phyloP scores from a whole-genome alignment of 1,284 basidiomycete genomes.

The Neonothopanus nambi region DNA sequence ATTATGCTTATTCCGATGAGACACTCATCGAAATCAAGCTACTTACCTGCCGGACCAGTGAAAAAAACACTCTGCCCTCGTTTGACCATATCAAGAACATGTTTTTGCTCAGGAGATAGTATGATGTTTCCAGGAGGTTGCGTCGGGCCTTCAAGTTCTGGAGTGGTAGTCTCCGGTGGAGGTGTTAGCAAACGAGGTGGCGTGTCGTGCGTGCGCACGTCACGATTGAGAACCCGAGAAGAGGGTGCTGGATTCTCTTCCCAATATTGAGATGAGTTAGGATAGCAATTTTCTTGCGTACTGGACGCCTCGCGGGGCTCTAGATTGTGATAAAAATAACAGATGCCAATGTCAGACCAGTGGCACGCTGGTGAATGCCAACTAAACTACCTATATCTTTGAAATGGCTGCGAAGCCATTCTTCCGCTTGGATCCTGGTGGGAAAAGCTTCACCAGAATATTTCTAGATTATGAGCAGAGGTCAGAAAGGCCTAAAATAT shows the following conservation, averaged over 20 bases:
- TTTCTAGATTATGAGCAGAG: no score
- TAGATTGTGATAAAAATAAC: not conserved
- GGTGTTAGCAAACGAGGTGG: not conserved
- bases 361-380: not conserved
- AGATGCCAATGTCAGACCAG: not conserved
- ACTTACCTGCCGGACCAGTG: conserved; percentile 75
- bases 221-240: no score
- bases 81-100: conserved; percentile 33
- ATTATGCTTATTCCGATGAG: not conserved
- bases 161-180: not conserved
- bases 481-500: no score
- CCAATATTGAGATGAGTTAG: conserved; percentile 9
- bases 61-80: conserved; percentile 60
- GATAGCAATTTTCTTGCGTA: not conserved
- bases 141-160: not conserved
- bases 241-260: conserved; percentile 3
- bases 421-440: conserved; percentile 5
- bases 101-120: conserved; percentile 38
- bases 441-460: not conserved
- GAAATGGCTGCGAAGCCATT: not conserved
- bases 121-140: conserved; percentile 14
- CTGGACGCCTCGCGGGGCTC: not conserved
- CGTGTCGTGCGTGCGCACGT: no score
- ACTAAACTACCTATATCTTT: no score
- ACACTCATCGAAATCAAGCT: conserved; percentile 16